These are phyloP conservation scores for Alternaria dauci DNA, from an alignment of 2,329 filamentous ascomycete genomes.

Conservation along the genomic window DNA sequence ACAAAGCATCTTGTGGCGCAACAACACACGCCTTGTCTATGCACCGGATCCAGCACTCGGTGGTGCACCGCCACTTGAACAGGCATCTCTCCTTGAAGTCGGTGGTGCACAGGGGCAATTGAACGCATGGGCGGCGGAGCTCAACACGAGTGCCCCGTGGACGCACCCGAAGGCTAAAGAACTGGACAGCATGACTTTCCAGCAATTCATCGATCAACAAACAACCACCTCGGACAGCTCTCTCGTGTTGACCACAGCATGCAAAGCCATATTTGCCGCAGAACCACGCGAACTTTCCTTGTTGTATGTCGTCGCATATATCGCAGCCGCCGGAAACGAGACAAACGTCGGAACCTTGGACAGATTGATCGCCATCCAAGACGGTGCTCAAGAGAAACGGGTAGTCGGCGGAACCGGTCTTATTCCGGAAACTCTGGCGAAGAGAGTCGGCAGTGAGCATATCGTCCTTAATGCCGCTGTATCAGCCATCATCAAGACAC, in stretches of 20 bases:
- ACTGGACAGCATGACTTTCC: constrained; percentile 27
- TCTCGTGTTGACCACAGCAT: constrained; percentile 19
- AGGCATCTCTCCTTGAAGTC: constrained; percentile 20
- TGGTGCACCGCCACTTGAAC: constrained; percentile 23
- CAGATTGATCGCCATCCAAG: constrained; percentile 18
- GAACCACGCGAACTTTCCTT: constrained; percentile 26
- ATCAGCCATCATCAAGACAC: constrained; percentile 20
- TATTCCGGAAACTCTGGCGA: constrained; percentile 27
- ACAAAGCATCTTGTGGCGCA: constrained; percentile 25
- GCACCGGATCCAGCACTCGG: constrained; percentile 19
- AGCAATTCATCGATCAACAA: constrained; percentile 13
- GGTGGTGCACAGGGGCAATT: constrained; percentile 20
- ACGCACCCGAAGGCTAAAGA: constrained; percentile 17
- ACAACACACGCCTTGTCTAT: constrained; percentile 20
- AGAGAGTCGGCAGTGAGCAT: constrained; percentile 22
- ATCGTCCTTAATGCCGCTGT: constrained; percentile 31
- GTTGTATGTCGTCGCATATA: constrained; percentile 31
- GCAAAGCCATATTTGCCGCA: constrained; percentile 23
- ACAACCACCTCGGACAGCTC: constrained; percentile 17
- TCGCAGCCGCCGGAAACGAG: constrained; percentile 31
- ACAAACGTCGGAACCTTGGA: constrained; percentile 22
- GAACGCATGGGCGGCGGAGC: constrained; percentile 26
- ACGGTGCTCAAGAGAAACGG: constrained; percentile 30
- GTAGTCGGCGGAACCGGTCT: constrained; percentile 33
- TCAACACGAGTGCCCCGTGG: constrained; percentile 31